A percentile compares a stretch with the other conserved stretches of the same genome.
These are phyloP conservation scores for Suillus clintonianus DNA, from an alignment of 768 basidiomycete genomes.

Conservation along the genomic window DNA sequence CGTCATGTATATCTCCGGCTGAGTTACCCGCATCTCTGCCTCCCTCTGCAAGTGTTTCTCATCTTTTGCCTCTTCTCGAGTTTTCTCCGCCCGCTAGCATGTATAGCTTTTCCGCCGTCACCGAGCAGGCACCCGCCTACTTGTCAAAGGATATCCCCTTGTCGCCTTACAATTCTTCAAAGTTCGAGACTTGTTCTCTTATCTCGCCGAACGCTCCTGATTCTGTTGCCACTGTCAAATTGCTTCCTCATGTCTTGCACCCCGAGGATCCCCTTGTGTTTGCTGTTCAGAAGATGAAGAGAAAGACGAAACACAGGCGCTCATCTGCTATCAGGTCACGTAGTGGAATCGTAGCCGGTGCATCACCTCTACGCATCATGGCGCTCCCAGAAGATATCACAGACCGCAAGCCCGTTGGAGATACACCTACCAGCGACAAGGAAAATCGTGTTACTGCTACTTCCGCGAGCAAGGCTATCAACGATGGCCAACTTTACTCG, in stretches of 20 bases:
- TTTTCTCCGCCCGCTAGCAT: constrained; percentile 21
- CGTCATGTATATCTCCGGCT: background rate
- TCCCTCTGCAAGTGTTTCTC: background rate
- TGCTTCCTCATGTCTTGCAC: background rate
- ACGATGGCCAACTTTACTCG: background rate
- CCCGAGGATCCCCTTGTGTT: constrained; percentile 2
- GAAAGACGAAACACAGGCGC: constrained; percentile 6
- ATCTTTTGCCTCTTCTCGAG: constrained; percentile 15
- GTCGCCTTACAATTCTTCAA: background rate
- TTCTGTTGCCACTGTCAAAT: background rate
- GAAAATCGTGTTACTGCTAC: background rate
- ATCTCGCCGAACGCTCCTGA: background rate
- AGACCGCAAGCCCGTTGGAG: background rate
- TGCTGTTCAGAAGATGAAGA: constrained; percentile 5
- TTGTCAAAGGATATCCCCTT: background rate
- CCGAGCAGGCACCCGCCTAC: background rate
- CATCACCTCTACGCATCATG: constrained; percentile 4
- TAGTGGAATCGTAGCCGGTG: constrained; percentile 10
- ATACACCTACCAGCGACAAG: constrained; percentile 1
- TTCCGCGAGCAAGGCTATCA: background rate
- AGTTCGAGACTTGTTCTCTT: background rate
- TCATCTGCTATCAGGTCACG: constrained; percentile 10
- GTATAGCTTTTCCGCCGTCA: constrained; percentile 7
- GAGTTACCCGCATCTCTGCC: constrained; percentile 1
- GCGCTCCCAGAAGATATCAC: background rate